Base-by-base conservation (phyloP, 352 stramenopile genomes). In the Globisporangium mamillatum region DNA sequence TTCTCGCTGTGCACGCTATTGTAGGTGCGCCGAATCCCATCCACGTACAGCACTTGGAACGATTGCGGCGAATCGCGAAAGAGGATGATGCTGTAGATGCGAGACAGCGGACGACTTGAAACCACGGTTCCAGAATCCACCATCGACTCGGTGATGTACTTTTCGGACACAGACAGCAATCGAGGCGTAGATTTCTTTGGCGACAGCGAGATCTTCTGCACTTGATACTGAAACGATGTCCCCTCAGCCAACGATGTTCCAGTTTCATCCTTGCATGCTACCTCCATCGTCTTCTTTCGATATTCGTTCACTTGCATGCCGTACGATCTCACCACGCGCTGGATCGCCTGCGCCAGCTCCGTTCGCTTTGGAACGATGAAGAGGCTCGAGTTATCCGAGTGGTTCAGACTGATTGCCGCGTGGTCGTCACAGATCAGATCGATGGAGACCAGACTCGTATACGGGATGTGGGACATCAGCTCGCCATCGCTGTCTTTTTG, bases 291-390 rank as follows among this genome's bases (percentile, higher is more conserved):
- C 67, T 93, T 93, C 70, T 94, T 91, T 24, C 81, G 74, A 63
- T 94, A 94, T 54, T 94, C 84, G 67, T 94, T 93, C 22, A 94
- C 89, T 56, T 81, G 77, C 75, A 94, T 94, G 16, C 78, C 81
- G 57, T 93, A 94, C 4, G 78, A 76, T n/a, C 80, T 79, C 81
- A 93, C 92, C 16, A 91, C 78, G 50, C 72, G 70, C 32, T 87
- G 81, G 52, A 94, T 93, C 0, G 76, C 79, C 63, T 84, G 79
- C n/a, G 82, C 83, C 44, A 94, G 77, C 29, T 93, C 86, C 7
- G 81, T 90, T 18, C 84, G 83, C 55, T 76, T 80, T 25, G 78
- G 70, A 0, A 93, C 80, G 56, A 91, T 60, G 53, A 94, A 94
- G 9, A 94, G 64, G 67, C 86, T 94, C 53, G 86, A 94, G 55